Evolutionary conservation across 2,329 filamentous ascomycete species (phyloP).

Genomic region (Sporothrix humicola): DNA sequence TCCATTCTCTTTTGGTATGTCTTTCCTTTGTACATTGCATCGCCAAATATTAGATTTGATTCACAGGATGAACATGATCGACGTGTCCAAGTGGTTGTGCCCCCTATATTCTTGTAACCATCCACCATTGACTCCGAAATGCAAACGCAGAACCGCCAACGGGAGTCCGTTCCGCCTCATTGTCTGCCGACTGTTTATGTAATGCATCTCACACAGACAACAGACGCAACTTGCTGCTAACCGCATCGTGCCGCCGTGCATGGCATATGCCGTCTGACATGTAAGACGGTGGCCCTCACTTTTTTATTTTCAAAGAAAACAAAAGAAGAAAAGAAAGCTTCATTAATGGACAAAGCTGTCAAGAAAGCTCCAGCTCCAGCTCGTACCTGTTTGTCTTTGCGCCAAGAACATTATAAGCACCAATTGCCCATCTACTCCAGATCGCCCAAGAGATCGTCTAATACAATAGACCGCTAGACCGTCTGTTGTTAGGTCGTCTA

Average conservation of each 20-base stretch:
- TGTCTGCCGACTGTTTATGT: not conserved
- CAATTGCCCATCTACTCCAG: not conserved
- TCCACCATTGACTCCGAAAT: not conserved
- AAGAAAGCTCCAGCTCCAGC: not conserved
- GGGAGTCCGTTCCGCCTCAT: conserved; percentile 22
- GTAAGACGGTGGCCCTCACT: not conserved
- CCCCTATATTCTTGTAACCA: too few species aligned
- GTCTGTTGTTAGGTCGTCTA: not conserved
- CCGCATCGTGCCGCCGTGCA: conserved; percentile 13
- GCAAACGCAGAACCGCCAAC: not conserved
- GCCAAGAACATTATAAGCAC: not conserved
- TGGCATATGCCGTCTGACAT: not conserved
- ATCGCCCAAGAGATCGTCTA: not conserved
- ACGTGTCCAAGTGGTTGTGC: too few species aligned
- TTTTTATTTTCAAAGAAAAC: too few species aligned
- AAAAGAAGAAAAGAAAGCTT: too few species aligned
- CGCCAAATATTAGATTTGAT: conserved; percentile 15
- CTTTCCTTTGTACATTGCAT: not conserved
- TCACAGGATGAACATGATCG: not conserved
- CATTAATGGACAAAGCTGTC: not conserved
- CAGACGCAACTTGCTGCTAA: conserved; percentile 1
- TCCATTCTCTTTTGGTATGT: not conserved
- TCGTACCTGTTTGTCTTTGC: not conserved
- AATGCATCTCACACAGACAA: conserved; percentile 7
- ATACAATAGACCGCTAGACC: not conserved